Evolutionary conservation across 2,329 filamentous ascomycete genomes (phyloP).

Genomic region (Diaporthe caulivora): DNA sequence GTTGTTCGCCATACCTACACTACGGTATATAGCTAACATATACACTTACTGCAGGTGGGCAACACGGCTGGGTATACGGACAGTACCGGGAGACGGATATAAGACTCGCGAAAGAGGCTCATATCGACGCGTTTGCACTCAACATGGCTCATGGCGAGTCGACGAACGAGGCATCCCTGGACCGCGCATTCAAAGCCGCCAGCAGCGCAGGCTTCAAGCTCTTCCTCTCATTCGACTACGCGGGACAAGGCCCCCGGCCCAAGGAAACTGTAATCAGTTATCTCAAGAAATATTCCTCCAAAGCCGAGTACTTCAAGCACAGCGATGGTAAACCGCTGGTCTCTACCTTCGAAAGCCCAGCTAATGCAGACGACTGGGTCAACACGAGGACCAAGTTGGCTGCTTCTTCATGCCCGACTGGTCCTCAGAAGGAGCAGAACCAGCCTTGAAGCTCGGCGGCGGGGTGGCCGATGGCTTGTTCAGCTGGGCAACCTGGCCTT

Average conservation of each 20-base stretch:
- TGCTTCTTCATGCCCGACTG: slow-evolving; percentile 61
- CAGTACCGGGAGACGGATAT: slow-evolving; percentile 49
- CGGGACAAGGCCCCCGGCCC: slow-evolving; percentile 46
- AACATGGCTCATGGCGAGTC: slow-evolving; percentile 44
- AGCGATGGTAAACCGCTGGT: slow-evolving; percentile 54
- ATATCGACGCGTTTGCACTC: slow-evolving; percentile 55
- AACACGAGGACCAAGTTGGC: slow-evolving; percentile 48
- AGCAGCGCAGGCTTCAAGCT: slow-evolving; percentile 45
- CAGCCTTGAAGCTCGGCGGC: slow-evolving; percentile 39
- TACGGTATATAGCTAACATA: neutral
- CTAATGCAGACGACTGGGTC: slow-evolving; percentile 56
- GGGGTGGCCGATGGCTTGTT: slow-evolving; percentile 51
- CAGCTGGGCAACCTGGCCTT: slow-evolving; percentile 54
- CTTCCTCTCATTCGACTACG: slow-evolving; percentile 58
- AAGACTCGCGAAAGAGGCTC: slow-evolving; percentile 48
- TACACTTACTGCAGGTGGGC: slow-evolving; percentile 42
- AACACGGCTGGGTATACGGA: slow-evolving; percentile 41
- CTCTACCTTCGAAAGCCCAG: slow-evolving; percentile 64
- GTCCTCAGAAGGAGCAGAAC: slow-evolving; percentile 53
- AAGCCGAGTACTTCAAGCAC: slow-evolving; percentile 46
- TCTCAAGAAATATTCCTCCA: slow-evolving; percentile 44
- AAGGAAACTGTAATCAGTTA: slow-evolving; percentile 44
- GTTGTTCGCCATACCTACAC: neutral
- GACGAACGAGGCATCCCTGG: slow-evolving; percentile 35
- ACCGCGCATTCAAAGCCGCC: slow-evolving; percentile 46